Base-by-base conservation (phyloP, 371 early-diverging fungal species). In the Actinomortierella ambigua region DNA sequence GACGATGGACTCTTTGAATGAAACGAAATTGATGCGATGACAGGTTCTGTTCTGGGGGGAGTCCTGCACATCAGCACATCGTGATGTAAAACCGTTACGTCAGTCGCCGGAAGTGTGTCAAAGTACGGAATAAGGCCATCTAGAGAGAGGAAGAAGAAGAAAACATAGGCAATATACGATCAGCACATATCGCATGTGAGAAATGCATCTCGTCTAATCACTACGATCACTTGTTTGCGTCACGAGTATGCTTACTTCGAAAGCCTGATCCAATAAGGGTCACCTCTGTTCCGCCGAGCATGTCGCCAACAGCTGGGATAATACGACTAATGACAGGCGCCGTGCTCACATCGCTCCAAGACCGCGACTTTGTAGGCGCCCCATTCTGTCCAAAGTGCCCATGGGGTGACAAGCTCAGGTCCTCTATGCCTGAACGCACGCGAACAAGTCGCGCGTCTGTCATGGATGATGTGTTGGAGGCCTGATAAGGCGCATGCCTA, bases 261-360 rank as follows among this genome's bases (percentile, higher is more conserved):
- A 71, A 71, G 29, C 73, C 73, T 9, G 66, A 62, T 17, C 73
- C 73, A 66, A 71, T 65, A 42, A 71, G 55, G 14, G 73, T 71
- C 2, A 71, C 59, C 27, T 71, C 73, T 3, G 73, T 71, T 53
- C 73, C 73, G 15, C 73, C 73, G 8, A 71, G 51, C 73, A 71
- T 71, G 34, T 71, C 73, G 2, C 73, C 73, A 2, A 51, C 62
- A 34, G 65, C 73, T 1, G 73, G 73, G 20, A 71, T 71, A 26
- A 71, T 71, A 52, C 49, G 62, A 1, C 29, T 59, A 20, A 71
- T 71, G 56, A 50, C 66, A 13, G 73, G 73, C 1, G 65, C 43
- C 15, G 22, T 57, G 17, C 47, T 26, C 7, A 53, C 42, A 24
- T 66, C 66, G 52, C 58, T 71, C 73, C 65, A 70, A 18, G 71